Percentiles rank a stretch among this genome's conserved stretches.
Evolutionary conservation across 306 rosid genomes (phyloP).

Genomic region (Acacia crassicarpa): DNA sequence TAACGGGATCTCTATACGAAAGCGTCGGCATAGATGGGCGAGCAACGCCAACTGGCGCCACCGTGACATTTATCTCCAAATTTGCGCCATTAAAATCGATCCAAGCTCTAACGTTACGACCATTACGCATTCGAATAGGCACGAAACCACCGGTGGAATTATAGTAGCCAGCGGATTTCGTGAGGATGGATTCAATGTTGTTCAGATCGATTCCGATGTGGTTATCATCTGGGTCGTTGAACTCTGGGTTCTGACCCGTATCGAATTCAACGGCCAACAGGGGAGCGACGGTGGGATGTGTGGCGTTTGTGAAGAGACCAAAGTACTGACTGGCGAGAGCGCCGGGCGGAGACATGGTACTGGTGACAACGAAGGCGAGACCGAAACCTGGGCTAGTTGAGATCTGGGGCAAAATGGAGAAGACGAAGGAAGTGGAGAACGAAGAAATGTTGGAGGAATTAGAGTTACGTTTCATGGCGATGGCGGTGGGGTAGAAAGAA

Average conservation of each 20-base stretch:
- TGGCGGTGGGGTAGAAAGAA: constrained; percentile 48
- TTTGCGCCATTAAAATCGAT: constrained; percentile 66
- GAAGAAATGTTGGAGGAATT: constrained; percentile 49
- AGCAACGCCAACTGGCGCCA: constrained; percentile 59
- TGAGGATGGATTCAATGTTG: constrained; percentile 17
- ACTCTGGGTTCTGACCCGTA: constrained; percentile 76
- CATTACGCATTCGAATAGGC: constrained; percentile 60
- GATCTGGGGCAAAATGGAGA: constrained; percentile 65
- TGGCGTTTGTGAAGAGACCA: constrained; percentile 72
- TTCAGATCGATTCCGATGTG: constrained; percentile 87
- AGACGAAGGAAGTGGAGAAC: constrained; percentile 82
- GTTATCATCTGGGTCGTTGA: constrained; percentile 67
- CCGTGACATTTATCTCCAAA: constrained; percentile 58
- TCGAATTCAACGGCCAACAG: constrained; percentile 86
- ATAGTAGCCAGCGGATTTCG: constrained; percentile 55
- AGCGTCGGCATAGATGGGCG: constrained; percentile 67
- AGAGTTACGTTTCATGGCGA: constrained; percentile 31
- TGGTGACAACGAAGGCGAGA: constrained; percentile 71
- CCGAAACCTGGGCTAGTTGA: constrained; percentile 80
- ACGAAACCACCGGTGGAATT: constrained; percentile 55
- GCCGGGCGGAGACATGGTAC: constrained; percentile 66
- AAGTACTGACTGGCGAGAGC: constrained; percentile 83
- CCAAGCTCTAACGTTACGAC: constrained; percentile 75
- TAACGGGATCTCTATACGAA: constrained; percentile 36
- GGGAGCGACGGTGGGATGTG: constrained; percentile 44